Percentiles rank a stretch among this genome's conserved stretches.
Evolutionary conservation across 495 filamentous ascomycete species (phyloP).

Genomic region (Penicillium salamii): DNA sequence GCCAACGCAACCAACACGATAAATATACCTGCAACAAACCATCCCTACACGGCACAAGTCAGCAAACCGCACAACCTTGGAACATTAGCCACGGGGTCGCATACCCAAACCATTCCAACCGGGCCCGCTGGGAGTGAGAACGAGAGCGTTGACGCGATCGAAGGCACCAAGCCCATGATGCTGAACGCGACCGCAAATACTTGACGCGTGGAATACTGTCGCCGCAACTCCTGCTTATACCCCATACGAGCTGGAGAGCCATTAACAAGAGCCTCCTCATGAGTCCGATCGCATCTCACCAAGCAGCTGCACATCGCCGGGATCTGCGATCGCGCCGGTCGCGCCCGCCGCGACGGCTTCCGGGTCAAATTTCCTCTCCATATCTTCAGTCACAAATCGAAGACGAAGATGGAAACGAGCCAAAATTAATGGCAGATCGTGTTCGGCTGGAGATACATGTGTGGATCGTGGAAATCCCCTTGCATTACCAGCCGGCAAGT

Average conservation of each 20-base stretch:
- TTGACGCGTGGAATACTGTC: conserved; percentile 63
- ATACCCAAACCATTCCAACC: conserved; percentile 66
- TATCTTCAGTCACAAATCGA: background rate
- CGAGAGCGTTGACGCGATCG: conserved; percentile 61
- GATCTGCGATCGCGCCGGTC: background rate
- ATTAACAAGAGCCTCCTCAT: background rate
- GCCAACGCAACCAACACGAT: conserved; percentile 66
- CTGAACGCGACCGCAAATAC: conserved; percentile 69
- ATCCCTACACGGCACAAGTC: conserved; percentile 32
- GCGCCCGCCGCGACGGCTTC: background rate
- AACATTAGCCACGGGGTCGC: background rate
- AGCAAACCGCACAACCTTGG: background rate
- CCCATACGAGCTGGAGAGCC: conserved; percentile 40
- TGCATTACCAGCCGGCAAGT: too few relatives aligned
- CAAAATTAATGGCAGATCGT: background rate
- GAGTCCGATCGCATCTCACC: conserved; percentile 15
- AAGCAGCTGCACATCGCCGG: conserved; percentile 21
- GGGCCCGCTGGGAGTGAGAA: conserved; percentile 68
- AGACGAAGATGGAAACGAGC: background rate
- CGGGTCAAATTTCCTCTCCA: background rate
- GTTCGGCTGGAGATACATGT: background rate
- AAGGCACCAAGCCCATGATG: conserved; percentile 69
- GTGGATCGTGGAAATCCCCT: background rate
- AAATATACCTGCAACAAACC: conserved; percentile 62
- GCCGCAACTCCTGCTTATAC: conserved; percentile 67